Evolutionary conservation across 2,329 filamentous ascomycete genomes (phyloP).

Genomic region (Coniochaeta prunicola): DNA sequence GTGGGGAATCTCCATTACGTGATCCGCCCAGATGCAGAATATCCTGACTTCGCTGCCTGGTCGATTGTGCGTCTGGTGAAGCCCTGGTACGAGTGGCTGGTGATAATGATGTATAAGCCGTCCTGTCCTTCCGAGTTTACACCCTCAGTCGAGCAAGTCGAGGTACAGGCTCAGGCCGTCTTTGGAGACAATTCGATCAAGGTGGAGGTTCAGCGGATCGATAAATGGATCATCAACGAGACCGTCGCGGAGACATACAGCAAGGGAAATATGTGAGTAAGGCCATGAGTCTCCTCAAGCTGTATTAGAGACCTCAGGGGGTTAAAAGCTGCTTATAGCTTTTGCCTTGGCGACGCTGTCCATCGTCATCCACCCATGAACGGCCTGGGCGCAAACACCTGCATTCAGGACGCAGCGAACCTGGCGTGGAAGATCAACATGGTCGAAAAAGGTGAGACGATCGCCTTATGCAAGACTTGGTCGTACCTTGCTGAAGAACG

Average conservation of each 20-base stretch:
- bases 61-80: conserved; percentile 49
- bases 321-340: too few relatives aligned
- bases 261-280: too few relatives aligned
- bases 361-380: conserved; percentile 52
- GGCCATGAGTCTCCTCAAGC: conserved; percentile 44
- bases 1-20: conserved; percentile 55
- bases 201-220: too few relatives aligned
- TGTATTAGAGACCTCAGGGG: too few relatives aligned
- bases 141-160: conserved; percentile 25
- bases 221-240: too few relatives aligned
- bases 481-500: conserved; percentile 23
- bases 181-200: too few relatives aligned
- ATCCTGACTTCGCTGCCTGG: too few relatives aligned
- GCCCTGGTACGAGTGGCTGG: conserved; percentile 57
- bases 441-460: too few relatives aligned
- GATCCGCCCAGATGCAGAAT: too few relatives aligned
- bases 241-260: too few relatives aligned
- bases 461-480: conserved; percentile 36
- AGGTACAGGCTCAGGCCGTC: conserved; percentile 34
- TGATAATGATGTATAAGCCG: too few relatives aligned
- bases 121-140: too few relatives aligned
- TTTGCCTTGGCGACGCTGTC: conserved; percentile 50
- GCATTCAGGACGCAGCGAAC: conserved; percentile 49
- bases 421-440: conserved; percentile 51
- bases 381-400: conserved; percentile 51